phyloP scores from a whole-genome alignment of 2,329 filamentous ascomycete species.

The Penicillium italicum region DNA sequence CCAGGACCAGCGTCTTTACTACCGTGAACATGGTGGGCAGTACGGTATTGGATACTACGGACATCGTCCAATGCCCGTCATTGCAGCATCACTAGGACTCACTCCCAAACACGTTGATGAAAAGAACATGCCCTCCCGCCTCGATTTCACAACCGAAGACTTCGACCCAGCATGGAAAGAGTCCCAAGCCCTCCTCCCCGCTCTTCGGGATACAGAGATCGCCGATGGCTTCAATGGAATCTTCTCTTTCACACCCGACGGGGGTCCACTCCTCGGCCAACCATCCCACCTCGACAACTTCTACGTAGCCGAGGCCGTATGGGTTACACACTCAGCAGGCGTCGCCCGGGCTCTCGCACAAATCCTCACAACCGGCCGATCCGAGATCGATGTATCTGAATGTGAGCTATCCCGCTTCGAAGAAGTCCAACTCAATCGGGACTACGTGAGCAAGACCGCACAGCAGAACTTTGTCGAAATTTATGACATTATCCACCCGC shows the following conservation, averaged over 20 bases:
- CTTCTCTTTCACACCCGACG: conserved; percentile 64
- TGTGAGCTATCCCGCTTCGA: conserved; percentile 61
- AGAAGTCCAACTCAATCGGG: conserved; percentile 54
- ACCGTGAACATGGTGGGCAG: conserved; percentile 61
- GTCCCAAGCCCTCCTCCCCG: conserved; percentile 54
- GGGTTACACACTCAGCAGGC: conserved; percentile 64
- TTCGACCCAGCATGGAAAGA: conserved; percentile 60
- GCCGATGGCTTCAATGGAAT: conserved; percentile 63
- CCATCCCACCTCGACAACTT: conserved; percentile 59
- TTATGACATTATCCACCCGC: conserved; percentile 62
- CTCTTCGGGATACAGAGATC: conserved; percentile 50
- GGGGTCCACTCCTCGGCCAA: conserved; percentile 58
- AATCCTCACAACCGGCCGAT: conserved; percentile 54
- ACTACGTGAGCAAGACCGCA: conserved; percentile 58
- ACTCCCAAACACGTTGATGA: conserved; percentile 56
- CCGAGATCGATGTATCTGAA: conserved; percentile 55
- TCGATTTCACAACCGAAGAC: conserved; percentile 58
- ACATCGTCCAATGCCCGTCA: conserved; percentile 59
- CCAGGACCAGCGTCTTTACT: conserved; percentile 63
- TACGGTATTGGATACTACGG: conserved; percentile 64
- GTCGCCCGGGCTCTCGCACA: conserved; percentile 60
- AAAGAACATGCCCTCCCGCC: conserved; percentile 61
- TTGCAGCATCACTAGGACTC: conserved; percentile 52
- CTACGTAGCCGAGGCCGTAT: conserved; percentile 63
- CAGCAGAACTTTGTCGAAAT: conserved; percentile 62